A percentile compares a stretch with the other conserved stretches of the same genome.
phyloP scores from a whole-genome alignment of 148 eudicot species.

The Fagopyrum tataricum region DNA sequence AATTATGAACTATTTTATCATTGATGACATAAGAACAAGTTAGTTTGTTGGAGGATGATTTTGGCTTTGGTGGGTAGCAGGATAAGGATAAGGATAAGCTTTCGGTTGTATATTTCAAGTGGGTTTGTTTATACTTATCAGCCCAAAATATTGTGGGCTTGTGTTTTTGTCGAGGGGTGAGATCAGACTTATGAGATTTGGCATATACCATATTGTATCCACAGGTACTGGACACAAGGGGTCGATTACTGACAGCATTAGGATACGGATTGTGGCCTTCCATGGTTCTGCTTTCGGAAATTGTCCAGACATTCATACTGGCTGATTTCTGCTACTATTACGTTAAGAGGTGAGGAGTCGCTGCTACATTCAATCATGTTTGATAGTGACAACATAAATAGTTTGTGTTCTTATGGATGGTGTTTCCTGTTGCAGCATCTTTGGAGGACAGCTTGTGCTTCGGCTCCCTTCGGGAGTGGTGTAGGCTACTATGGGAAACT shows the following conservation, averaged over 20 bases:
- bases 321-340: slow-evolving; percentile 50
- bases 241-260: slow-evolving; percentile 35
- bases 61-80: neutral
- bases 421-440: slow-evolving; percentile 23
- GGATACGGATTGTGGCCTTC: slow-evolving; percentile 45
- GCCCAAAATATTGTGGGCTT: neutral
- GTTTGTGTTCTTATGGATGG: neutral
- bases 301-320: slow-evolving; percentile 39
- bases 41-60: slow-evolving; percentile 4
- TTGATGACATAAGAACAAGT: neutral
- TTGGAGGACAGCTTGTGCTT: slow-evolving; percentile 41
- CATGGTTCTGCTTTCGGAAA: slow-evolving; percentile 34
- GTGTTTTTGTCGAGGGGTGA: neutral
- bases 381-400: neutral
- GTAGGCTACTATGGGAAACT: slow-evolving; percentile 14
- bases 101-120: neutral
- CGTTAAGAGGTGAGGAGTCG: slow-evolving; percentile 23
- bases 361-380: neutral
- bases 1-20: neutral
- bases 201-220: neutral
- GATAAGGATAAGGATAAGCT: slow-evolving; percentile 9
- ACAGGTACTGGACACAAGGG: slow-evolving; percentile 35
- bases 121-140: neutral
- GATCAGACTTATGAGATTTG: neutral
- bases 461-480: slow-evolving; percentile 43